Evolutionary conservation across 2,329 filamentous ascomycete species (phyloP).

Genomic region (Diaporthe capsici): DNA sequence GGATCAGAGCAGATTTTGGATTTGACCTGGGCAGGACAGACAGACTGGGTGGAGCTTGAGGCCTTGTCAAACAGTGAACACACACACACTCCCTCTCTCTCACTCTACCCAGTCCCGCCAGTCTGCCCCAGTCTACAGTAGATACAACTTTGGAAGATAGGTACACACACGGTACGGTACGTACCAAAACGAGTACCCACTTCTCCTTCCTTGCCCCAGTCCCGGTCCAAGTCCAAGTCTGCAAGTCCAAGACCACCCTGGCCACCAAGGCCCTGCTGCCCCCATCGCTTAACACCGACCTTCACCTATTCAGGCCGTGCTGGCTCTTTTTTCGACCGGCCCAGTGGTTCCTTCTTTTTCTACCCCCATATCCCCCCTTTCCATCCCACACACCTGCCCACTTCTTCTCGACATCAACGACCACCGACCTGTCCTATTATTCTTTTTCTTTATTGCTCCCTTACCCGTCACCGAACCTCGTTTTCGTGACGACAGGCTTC

Average conservation of each 20-base stretch:
- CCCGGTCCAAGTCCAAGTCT: slow-evolving; percentile 11
- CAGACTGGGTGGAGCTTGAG: not conserved
- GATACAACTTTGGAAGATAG: not conserved
- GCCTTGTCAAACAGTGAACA: not conserved
- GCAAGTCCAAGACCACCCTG: slow-evolving; percentile 10
- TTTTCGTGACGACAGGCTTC: slow-evolving; percentile 30
- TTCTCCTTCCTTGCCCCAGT: slow-evolving; percentile 8
- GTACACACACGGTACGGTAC: not conserved
- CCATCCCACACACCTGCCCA: slow-evolving; percentile 28
- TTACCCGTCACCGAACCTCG: slow-evolving; percentile 26
- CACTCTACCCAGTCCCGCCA: not conserved
- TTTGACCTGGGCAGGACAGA: not conserved
- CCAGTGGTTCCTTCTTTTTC: slow-evolving; percentile 31
- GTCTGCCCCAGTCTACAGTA: not conserved
- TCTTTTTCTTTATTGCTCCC: slow-evolving; percentile 37
- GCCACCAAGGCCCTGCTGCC: slow-evolving; percentile 14
- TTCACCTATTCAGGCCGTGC: slow-evolving; percentile 24
- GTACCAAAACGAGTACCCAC: slow-evolving; percentile 5
- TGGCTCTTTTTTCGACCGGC: slow-evolving; percentile 13
- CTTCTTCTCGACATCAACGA: slow-evolving; percentile 13
- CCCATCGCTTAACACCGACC: slow-evolving; percentile 36
- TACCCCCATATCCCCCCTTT: slow-evolving; percentile 37
- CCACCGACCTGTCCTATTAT: slow-evolving; percentile 13
- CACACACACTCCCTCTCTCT: not conserved
- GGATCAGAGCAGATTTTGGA: slow-evolving; percentile 12